phyloP scores from a whole-genome alignment of 306 rosid genomes.

The Trifolium fragiferum region DNA sequence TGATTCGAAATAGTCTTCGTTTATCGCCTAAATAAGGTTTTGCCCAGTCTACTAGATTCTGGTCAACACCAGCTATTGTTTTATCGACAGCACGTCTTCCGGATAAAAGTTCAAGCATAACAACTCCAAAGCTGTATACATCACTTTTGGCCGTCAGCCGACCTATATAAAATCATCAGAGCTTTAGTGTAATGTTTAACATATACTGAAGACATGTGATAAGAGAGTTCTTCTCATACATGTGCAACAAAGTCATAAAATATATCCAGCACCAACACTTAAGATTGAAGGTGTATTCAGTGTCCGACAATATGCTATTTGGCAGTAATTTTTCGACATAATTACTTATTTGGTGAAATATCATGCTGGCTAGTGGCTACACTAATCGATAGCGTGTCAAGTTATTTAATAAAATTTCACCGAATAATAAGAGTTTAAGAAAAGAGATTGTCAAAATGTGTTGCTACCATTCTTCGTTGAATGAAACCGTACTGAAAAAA shows the following conservation, averaged over 20 bases:
- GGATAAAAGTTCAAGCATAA: constrained; percentile 75
- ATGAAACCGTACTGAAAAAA: background rate
- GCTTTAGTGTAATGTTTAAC: constrained; percentile 29
- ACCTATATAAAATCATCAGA: constrained; percentile 50
- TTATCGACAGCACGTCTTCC: constrained; percentile 86
- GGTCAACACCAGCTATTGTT: constrained; percentile 65
- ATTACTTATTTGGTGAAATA: background rate
- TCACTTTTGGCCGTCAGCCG: constrained; percentile 90
- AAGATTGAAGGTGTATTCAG: background rate
- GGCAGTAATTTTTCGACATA: background rate
- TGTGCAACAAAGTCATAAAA: background rate
- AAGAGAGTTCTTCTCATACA: background rate
- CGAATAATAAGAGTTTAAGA: background rate
- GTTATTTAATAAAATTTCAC: background rate
- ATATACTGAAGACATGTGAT: background rate
- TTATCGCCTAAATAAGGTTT: constrained; percentile 78
- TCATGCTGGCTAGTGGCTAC: background rate
- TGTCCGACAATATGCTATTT: background rate
- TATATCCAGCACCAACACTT: background rate
- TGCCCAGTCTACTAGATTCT: constrained; percentile 89
- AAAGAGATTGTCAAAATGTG: background rate
- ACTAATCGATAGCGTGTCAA: background rate
- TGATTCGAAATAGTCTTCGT: constrained; percentile 77
- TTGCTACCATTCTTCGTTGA: background rate
- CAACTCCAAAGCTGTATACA: constrained; percentile 94